Base-by-base conservation (phyloP, 345 rosid genomes). In the Linum tenue region DNA sequence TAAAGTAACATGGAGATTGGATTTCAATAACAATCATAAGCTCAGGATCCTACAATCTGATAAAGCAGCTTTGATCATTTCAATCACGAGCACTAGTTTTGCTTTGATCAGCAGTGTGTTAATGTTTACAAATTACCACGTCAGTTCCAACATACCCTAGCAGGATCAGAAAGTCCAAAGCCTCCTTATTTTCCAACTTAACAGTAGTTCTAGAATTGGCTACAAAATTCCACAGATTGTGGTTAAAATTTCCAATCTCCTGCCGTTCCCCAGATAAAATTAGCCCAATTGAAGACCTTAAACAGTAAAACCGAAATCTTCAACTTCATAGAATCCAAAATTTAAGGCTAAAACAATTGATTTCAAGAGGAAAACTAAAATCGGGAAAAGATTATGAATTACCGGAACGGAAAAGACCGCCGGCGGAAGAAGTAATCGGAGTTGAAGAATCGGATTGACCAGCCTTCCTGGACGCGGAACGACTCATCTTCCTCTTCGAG, bases 381-480 rank as follows among this genome's bases (percentile, higher is more conserved):
- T 58, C 17, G 31, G 31, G 31, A 22, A 44, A 10, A 40, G 38
- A 38, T n/a, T 17, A 63, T 15, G 31, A 15, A 48, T 59, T 73
- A 90, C 99, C 92, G 69, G 95, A 84, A 76, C 99, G 96, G 70
- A 86, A 87, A 81, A 87, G 96, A 90, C 90, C 96, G 77, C 92
- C 60, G 63, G 96, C 76, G 8, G 96, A 79, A 71, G 82, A 71
- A 70, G 81, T 60, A 67, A 84, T 72, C 42, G 87, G 75, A 58
- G 83, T 58, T 51, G 86, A 76, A 15, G 92, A 89, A 79, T 77
- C 83, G 59, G 90, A 70, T 84, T 89, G 89, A 82, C 83, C 86
- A 78, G 90, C 67, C 76, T 85, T 90, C 81, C 79, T 90, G 36
- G 89, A 66, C 70, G 85, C 70, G 70, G 91, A 85, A 53, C 92